Evolutionary conservation across 768 basidiomycete species (phyloP).

Genomic region (Clitopilus passeckerianus): DNA sequence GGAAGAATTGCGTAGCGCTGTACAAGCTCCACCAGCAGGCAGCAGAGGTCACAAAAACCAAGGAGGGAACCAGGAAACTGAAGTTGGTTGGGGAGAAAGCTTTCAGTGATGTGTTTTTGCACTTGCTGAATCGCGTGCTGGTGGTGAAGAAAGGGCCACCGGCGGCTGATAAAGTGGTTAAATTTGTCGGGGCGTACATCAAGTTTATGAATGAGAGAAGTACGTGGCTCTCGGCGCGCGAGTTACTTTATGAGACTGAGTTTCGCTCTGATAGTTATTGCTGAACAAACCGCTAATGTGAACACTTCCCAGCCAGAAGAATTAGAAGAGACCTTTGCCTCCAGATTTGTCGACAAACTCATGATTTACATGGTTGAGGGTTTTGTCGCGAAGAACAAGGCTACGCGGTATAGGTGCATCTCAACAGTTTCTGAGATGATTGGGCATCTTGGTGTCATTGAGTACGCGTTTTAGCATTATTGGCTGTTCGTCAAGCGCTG

Average conservation of each 20-base stretch:
- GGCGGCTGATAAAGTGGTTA: constrained; percentile 78
- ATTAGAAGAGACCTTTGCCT: constrained; percentile 63
- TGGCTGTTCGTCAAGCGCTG: neutral
- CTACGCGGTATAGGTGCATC: constrained; percentile 74
- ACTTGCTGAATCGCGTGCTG: constrained; percentile 68
- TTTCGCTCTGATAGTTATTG: constrained; percentile 15
- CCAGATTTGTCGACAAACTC: constrained; percentile 64
- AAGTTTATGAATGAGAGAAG: constrained; percentile 81
- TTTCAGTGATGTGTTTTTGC: constrained; percentile 73
- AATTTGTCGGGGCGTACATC: constrained; percentile 83
- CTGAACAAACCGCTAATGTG: constrained; percentile 23
- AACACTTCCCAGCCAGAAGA: constrained; percentile 28
- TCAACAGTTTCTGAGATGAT: constrained; percentile 86
- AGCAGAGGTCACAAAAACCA: constrained; percentile 43
- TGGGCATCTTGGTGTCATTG: constrained; percentile 79
- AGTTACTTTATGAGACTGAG: neutral
- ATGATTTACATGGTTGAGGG: constrained; percentile 76
- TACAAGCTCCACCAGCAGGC: constrained; percentile 78
- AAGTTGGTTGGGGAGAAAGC: constrained; percentile 72
- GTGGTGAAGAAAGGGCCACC: constrained; percentile 82
- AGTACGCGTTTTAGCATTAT: constrained; percentile 45
- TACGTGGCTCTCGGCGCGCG: constrained; percentile 20
- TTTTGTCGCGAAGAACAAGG: constrained; percentile 89
- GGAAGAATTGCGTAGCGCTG: constrained; percentile 86
- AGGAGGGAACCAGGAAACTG: constrained; percentile 38